Evolutionary conservation across 2,329 filamentous ascomycete species (phyloP), one percentile per base, ranked within the genome.

Genomic region (Diaporthe batatas): DNA sequence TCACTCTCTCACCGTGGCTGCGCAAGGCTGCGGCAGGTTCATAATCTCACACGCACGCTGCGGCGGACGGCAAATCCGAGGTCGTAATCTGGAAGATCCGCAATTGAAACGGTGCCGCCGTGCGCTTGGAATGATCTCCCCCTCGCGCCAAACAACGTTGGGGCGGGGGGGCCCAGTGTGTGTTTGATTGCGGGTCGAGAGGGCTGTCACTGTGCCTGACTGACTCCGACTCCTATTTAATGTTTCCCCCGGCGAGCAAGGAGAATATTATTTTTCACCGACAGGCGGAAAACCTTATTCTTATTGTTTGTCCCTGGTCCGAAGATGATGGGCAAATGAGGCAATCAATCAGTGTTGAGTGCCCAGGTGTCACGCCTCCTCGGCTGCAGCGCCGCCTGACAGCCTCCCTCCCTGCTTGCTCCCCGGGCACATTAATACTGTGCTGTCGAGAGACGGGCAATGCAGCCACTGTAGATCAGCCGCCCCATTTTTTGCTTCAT

Each of bases 111-210:
- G 59, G 59, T 44, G 59, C 25, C 10, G 10, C 4, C 36, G n/a
- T n/a, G n/a, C n/a, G 62, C 62, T 29, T 67, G 47, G 62, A 67
- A 67, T 53, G 47, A 67, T 67, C 62, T 67, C 62, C 62, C 62
- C 62, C 29, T 67, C 29, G 29, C 29, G 29, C 29, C 29, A 29
- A 29, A 29, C 29, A 29, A 29, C 29, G 29, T 29, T 5, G 29
- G 29, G 29, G 29, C 2, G 29, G 29, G 29, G 29, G 29, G 2
- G 5, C 29, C 29, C 29, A 29, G 29, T 29, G 29, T 29, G 29
- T 29, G 2, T 29, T 29, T 29, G 29, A 29, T 29, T 29, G 29
- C 29, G 29, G 29, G 29, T 29, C 29, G 29, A n/a, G n/a, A n/a
- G n/a, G n/a, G n/a, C n/a, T n/a, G n/a, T n/a, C n/a, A n/a, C n/a